Base-by-base conservation (phyloP, 2,329 filamentous ascomycete genomes). In the Fusarium sp. region DNA sequence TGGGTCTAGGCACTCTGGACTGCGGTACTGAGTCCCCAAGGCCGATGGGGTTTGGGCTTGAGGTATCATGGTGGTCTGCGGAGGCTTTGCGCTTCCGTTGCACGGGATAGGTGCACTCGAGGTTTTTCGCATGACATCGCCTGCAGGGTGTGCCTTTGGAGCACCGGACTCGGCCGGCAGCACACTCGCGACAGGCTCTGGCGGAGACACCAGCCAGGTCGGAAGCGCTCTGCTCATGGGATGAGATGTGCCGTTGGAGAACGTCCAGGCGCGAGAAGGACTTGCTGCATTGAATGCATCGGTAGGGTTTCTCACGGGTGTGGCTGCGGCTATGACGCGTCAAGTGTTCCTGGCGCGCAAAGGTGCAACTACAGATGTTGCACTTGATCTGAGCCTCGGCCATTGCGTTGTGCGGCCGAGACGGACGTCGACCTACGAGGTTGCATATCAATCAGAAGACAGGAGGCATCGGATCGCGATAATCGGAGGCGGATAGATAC, bases 211-310 rank as follows among this genome's bases (percentile, higher is more conserved):
- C 12, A 11, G 20, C 27, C 37, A 30, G 20, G 14, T 47, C 25
- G 50, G 30, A 27, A 2, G 50, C 6, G 17, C 11, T 54, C 25
- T n/a, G 50, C 27, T 27, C 27, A 4, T 75, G 73, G 4, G 72
- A 73, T 5, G 57, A 22, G 11, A 56, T 47, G 22, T 75, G 73
- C 5, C 72, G 72, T 11, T 68, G 60, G 4, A 75, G 35, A 14
- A 75, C 70, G 27, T 75, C 73, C 25, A 59, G 64, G 4, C 73
- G 72, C 1, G 73, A 64, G 47, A 75, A 75, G 3, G 66, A 69
- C 30, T 75, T 75, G 9, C 45, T 64, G 38, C 73, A 75, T 50
- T 66, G 38, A 1, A 27, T 4, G 15, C 73, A 75, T 5, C 38
- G 20, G 57, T 61, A 75, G 9, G 73, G 72, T n/a, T 71, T 75